Conservation (phyloP, 2,329 filamentous ascomycete genomes). For the Proliferodiscus dingleyae region DNA sequence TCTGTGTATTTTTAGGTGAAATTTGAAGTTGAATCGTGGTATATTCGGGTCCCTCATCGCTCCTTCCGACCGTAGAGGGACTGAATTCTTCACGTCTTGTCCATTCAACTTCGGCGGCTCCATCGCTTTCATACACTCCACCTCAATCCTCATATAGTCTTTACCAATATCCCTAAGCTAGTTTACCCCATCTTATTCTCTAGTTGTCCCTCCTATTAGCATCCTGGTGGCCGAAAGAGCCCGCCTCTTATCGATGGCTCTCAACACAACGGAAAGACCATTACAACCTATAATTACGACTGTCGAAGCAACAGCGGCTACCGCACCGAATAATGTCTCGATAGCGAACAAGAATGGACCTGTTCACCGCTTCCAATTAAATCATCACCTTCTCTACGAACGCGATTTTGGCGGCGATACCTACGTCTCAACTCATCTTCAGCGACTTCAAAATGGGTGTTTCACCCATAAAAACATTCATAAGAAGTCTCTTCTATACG, state of each 20-base stretch:
- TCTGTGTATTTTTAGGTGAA: too few species aligned
- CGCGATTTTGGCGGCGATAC: conserved; percentile 42
- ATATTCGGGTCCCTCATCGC: too few species aligned
- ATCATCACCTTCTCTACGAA: conserved; percentile 43
- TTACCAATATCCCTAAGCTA: too few species aligned
- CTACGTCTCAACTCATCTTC: conserved; percentile 45
- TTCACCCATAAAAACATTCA: conserved; percentile 40
- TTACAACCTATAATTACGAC: not conserved
- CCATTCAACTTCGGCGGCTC: too few species aligned
- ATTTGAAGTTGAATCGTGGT: too few species aligned
- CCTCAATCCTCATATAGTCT: too few species aligned
- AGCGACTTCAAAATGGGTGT: conserved; percentile 44
- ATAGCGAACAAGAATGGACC: conserved; percentile 18
- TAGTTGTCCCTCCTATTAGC: too few species aligned
- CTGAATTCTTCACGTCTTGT: too few species aligned
- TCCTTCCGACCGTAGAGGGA: too few species aligned
- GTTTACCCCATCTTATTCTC: too few species aligned
- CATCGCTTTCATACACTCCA: too few species aligned
- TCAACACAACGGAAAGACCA: not conserved
- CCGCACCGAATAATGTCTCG: not conserved
- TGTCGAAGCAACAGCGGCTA: not conserved
- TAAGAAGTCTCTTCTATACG: conserved; percentile 36
- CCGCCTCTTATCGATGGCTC: not conserved
- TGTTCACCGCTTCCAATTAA: conserved; percentile 27
- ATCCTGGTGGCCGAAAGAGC: too few species aligned